Conservation (phyloP, 208 protist species). For the Acanthamoeba divionensis region DNA sequence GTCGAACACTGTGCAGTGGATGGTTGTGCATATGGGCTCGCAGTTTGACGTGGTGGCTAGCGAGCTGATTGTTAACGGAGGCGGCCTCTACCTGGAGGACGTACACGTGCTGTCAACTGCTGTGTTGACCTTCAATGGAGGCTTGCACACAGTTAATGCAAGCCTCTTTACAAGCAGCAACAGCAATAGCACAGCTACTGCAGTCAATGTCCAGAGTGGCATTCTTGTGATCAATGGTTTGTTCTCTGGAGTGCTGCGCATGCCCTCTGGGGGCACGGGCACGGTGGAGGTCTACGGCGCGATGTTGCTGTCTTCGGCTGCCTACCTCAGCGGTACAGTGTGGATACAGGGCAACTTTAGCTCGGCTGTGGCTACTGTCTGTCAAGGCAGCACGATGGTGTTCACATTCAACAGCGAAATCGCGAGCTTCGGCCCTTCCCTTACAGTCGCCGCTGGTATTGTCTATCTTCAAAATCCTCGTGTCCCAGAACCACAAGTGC, state of each 20-base stretch:
- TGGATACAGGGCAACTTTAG: conserved; percentile 15
- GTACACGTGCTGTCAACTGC: not conserved
- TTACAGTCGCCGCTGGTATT: not conserved
- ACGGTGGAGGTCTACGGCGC: not conserved
- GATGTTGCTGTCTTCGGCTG: not conserved
- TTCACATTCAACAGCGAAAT: not conserved
- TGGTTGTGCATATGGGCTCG: not conserved
- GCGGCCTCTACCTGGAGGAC: not conserved
- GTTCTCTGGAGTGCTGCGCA: no score
- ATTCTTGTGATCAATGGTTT: no score
- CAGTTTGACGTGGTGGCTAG: not conserved
- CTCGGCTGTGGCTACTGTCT: conserved; percentile 2
- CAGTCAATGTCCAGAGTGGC: no score
- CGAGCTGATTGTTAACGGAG: not conserved
- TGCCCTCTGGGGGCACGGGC: no score
- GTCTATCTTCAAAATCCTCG: not conserved
- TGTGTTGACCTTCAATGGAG: not conserved
- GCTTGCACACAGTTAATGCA: not conserved
- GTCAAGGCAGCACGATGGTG: not conserved
- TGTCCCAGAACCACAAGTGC: not conserved
- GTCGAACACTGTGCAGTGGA: conserved; percentile 6
- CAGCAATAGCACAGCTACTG: no score
- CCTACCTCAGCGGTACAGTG: not conserved
- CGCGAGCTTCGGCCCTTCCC: conserved; percentile 8
- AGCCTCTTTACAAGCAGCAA: not conserved